phyloP scores from a whole-genome alignment of 2,329 filamentous ascomycete genomes.

The Parafenestella ontariensis region DNA sequence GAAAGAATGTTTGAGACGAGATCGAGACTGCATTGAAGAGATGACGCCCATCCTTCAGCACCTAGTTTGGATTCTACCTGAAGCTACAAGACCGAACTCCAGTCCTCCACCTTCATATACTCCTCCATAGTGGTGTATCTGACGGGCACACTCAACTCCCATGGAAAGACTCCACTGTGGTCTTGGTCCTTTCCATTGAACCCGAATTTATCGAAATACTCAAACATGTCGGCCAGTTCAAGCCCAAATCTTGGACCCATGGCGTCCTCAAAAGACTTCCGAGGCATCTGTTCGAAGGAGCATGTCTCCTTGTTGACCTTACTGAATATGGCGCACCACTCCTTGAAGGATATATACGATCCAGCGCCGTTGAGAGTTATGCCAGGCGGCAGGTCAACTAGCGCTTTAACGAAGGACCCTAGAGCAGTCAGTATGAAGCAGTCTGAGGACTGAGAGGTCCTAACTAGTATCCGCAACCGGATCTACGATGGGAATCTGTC shows the following conservation, averaged over 20 bases:
- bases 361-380: slow-evolving; percentile 35
- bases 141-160: slow-evolving; percentile 28
- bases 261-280: slow-evolving; percentile 25
- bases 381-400: slow-evolving; percentile 30
- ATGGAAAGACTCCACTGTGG: slow-evolving; percentile 38
- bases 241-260: slow-evolving; percentile 28
- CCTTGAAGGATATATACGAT: slow-evolving; percentile 28
- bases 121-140: slow-evolving; percentile 32
- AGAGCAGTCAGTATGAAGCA: background rate
- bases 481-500: slow-evolving; percentile 20
- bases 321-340: slow-evolving; percentile 31
- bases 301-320: slow-evolving; percentile 23
- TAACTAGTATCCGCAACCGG: slow-evolving; percentile 28
- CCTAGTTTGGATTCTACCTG: background rate
- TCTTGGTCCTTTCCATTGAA: slow-evolving; percentile 43
- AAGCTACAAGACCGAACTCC: slow-evolving; percentile 21
- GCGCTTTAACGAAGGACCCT: slow-evolving; percentile 31
- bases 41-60: background rate
- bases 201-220: slow-evolving; percentile 47
- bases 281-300: slow-evolving; percentile 21
- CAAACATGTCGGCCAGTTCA: slow-evolving; percentile 44
- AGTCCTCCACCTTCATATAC: slow-evolving; percentile 35
- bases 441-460: background rate
- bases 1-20: background rate
- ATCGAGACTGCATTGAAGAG: background rate